Percentiles rank a stretch among this genome's conserved stretches.
Evolutionary conservation across 768 basidiomycete species (phyloP).

Genomic region (Termitomyces heimii): DNA sequence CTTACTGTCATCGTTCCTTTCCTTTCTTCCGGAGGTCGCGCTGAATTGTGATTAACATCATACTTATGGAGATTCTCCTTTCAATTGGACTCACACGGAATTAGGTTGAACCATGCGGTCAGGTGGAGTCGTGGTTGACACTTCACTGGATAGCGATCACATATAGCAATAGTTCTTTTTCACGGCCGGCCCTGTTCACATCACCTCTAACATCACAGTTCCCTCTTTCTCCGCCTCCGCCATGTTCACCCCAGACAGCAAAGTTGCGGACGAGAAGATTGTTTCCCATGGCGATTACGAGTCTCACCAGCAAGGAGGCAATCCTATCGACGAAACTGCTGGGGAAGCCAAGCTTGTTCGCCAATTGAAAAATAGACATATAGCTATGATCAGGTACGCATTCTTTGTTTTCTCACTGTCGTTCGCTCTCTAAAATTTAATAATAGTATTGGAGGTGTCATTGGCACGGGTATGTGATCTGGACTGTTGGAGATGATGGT

Average conservation of each 20-base stretch:
- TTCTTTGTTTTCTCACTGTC: background rate
- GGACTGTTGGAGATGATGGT: background rate
- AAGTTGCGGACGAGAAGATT: constrained; percentile 12
- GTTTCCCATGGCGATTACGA: constrained; percentile 15
- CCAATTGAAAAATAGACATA: constrained; percentile 71
- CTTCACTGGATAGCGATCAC: no score
- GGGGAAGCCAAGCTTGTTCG: constrained; percentile 36
- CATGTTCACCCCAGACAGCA: background rate
- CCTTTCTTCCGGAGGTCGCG: no score
- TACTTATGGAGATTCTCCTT: no score
- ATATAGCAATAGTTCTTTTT: no score
- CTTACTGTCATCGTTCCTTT: no score
- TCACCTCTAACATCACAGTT: no score
- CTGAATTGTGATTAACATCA: no score
- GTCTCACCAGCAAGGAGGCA: constrained; percentile 10
- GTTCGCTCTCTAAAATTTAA: background rate
- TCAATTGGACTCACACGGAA: no score
- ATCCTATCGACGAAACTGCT: constrained; percentile 10
- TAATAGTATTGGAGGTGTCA: constrained; percentile 55
- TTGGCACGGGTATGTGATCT: constrained; percentile 45
- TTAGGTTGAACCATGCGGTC: no score
- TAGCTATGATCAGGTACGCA: constrained; percentile 70
- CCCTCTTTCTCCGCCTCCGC: background rate
- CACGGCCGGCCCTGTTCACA: no score
- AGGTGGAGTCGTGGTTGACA: no score